These are phyloP conservation scores for Xylariaceae sp. DNA, from an alignment of 2,329 filamentous ascomycete genomes.

Conservation along the genomic window DNA sequence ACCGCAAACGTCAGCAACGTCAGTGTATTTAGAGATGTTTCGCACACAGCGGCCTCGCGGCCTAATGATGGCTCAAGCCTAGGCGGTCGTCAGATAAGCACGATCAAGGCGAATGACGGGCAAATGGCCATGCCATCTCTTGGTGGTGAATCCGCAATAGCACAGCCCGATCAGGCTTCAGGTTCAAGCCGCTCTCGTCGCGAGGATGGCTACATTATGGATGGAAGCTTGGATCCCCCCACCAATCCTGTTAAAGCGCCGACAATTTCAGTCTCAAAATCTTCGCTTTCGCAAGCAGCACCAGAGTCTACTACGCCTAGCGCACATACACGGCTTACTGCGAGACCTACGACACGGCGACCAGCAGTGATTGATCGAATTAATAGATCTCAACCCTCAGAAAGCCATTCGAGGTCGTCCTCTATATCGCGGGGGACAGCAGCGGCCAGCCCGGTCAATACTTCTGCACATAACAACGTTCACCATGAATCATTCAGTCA, in stretches of 20 bases:
- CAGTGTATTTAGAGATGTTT: conserved; percentile 43
- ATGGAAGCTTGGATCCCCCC: conserved; percentile 41
- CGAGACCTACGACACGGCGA: conserved; percentile 37
- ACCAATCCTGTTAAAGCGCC: conserved; percentile 40
- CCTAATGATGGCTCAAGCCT: conserved; percentile 41
- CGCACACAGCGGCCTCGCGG: conserved; percentile 37
- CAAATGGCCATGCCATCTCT: conserved; percentile 35
- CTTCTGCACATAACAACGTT: conserved; percentile 53
- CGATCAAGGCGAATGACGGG: conserved; percentile 39
- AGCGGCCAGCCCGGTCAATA: conserved; percentile 53
- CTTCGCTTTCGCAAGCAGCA: conserved; percentile 30
- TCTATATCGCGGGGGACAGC: conserved; percentile 54
- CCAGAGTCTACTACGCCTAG: conserved; percentile 31
- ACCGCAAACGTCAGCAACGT: conserved; percentile 48
- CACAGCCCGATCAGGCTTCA: conserved; percentile 29
- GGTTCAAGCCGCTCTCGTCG: conserved; percentile 32
- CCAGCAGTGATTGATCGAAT: conserved; percentile 54
- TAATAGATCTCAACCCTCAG: conserved; percentile 41
- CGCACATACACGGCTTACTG: conserved; percentile 26
- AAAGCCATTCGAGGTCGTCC: conserved; percentile 50
- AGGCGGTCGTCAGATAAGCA: conserved; percentile 37
- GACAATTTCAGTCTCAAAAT: conserved; percentile 13
- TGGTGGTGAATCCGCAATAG: conserved; percentile 35
- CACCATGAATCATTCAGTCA: conserved; percentile 52
- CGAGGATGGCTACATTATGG: conserved; percentile 42